Evolutionary conservation across 495 filamentous ascomycete genomes (phyloP), one percentile per base, ranked within the genome.

Genomic region (Daldinia bambusicola): DNA sequence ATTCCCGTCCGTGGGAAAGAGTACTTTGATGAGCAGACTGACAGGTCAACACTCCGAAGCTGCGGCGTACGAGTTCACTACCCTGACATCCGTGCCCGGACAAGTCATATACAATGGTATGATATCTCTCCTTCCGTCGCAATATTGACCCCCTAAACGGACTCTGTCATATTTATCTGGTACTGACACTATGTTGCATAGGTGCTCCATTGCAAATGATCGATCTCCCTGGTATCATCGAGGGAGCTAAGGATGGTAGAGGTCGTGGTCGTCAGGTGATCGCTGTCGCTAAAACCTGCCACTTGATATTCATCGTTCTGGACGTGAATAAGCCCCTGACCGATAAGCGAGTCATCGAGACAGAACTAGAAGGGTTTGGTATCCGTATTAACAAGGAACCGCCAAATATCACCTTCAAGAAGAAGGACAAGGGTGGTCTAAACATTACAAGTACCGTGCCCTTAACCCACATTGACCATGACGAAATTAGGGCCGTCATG

Each of bases 321-420:
- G 95, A 99, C 80, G 95, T 99, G 74, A 98, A 98, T 84, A 98
- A 99, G 82, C 96, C 95, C 31, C 80, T 99, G 74, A 95, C 94
- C 40, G 95, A 99, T 82, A 99, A 99, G 84, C 90, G 92, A 70
- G 87, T 99, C 58, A 99, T 99, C 75, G 95, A 99, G 81, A 86
- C 87, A n/a, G 95, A 99, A 83, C 81, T 99, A 78, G 95, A 99
- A 76, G 95, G 95, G 32, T 99, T 99, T 71, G 95, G 95, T 56
- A 98, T 99, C 78, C 88, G 95, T 67, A 94, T 98, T 83, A 99
- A 99, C 85, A 98, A 98, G 84, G 80, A 89, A 70, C 95, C 95
- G 34, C 95, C 96, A 32, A 99, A 99, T 79, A 99, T 99, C 75
- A 89, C 93, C 16, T 98, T 98, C 84, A 95, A 90, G 84, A 99